phyloP scores from a whole-genome alignment of 208 protist genomes.

The Herpetomonas tarakana region DNA sequence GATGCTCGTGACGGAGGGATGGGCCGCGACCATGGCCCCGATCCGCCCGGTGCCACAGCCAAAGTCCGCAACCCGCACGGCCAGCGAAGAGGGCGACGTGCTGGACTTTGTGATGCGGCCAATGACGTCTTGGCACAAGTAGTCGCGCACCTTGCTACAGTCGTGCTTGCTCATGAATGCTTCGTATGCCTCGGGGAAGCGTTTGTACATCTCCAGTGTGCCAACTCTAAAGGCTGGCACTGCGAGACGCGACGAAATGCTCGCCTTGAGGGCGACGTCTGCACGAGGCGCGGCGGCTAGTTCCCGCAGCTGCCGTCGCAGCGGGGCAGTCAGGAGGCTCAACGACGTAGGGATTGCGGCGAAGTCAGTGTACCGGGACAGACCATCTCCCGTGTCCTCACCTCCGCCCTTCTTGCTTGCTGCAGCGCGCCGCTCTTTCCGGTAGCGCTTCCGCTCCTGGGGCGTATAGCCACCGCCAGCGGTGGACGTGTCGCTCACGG shows the following conservation, averaged over 20 bases:
- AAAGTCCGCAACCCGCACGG: conserved; percentile 61
- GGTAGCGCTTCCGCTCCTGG: conserved; percentile 2
- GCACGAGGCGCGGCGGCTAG: not conserved
- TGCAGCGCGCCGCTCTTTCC: not conserved
- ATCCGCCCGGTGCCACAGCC: conserved; percentile 84
- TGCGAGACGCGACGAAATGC: conserved; percentile 7
- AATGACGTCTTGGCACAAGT: conserved; percentile 46
- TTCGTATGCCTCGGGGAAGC: conserved; percentile 76
- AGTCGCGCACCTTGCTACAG: conserved; percentile 38
- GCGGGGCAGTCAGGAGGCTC: not conserved
- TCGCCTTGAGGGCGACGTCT: not conserved
- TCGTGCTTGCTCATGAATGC: conserved; percentile 72
- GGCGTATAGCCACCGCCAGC: not conserved
- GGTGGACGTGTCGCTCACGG: not conserved
- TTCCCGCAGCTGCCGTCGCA: not conserved
- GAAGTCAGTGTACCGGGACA: conserved; percentile 7
- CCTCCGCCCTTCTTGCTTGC: not conserved
- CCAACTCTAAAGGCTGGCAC: conserved; percentile 75
- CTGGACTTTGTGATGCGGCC: conserved; percentile 16
- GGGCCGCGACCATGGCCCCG: conserved; percentile 42
- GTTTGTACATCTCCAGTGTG: conserved; percentile 79
- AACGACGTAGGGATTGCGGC: not conserved
- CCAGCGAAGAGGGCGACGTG: not conserved
- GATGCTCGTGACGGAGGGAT: conserved; percentile 40
- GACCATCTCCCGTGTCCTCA: no score